phyloP scores from a whole-genome alignment of 768 basidiomycete genomes.

The Lentinula guzmanii region DNA sequence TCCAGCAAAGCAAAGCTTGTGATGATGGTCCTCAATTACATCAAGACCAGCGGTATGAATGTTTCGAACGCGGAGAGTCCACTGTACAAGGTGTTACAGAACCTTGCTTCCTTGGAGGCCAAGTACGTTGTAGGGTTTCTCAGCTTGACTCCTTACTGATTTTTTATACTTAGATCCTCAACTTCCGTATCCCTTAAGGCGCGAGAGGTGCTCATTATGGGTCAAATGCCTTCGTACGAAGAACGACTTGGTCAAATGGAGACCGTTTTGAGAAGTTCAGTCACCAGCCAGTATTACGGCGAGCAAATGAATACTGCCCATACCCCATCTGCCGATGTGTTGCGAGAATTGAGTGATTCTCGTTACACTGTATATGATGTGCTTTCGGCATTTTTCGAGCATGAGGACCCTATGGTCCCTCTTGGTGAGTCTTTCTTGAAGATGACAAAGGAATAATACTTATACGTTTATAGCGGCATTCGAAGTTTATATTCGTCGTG shows the following conservation, averaged over 20 bases:
- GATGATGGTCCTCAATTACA: slow-evolving; percentile 79
- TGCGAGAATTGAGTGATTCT: slow-evolving; percentile 93
- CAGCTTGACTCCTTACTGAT: neutral
- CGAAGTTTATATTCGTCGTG: slow-evolving; percentile 93
- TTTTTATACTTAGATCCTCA: slow-evolving; percentile 58
- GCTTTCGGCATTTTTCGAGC: slow-evolving; percentile 90
- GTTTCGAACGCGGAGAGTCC: slow-evolving; percentile 70
- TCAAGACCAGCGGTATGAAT: slow-evolving; percentile 75
- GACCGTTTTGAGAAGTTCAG: slow-evolving; percentile 81
- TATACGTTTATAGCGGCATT: slow-evolving; percentile 63
- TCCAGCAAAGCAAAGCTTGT: slow-evolving; percentile 89
- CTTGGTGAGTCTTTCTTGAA: slow-evolving; percentile 48
- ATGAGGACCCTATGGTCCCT: slow-evolving; percentile 76
- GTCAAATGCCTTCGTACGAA: slow-evolving; percentile 95
- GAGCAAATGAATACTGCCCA: slow-evolving; percentile 40
- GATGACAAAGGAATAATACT: neutral
- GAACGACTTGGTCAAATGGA: slow-evolving; percentile 95
- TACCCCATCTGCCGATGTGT: slow-evolving; percentile 82
- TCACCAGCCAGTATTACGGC: slow-evolving; percentile 85
- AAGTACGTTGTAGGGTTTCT: slow-evolving; percentile 44
- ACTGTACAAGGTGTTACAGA: slow-evolving; percentile 72
- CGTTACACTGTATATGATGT: slow-evolving; percentile 97
- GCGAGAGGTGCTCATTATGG: slow-evolving; percentile 92
- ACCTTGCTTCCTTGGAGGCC: slow-evolving; percentile 82
- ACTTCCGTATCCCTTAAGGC: slow-evolving; percentile 90